Percentiles rank a stretch among this genome's conserved stretches.
phyloP scores from a whole-genome alignment of 2,329 filamentous ascomycete species.

The Xylaria sp. region DNA sequence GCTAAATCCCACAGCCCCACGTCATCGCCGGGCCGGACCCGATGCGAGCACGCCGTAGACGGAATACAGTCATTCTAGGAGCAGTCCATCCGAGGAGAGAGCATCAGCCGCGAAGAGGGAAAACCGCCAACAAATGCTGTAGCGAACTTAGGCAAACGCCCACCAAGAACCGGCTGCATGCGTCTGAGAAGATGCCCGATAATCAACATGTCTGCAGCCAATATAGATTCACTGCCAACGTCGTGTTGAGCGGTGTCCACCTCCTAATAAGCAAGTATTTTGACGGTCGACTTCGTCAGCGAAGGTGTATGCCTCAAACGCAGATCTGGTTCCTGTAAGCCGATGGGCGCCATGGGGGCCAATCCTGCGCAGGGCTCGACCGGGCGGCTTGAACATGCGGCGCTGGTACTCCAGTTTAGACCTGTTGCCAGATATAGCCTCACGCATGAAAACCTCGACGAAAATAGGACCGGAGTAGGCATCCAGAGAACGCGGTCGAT shows the following conservation, averaged over 20 bases:
- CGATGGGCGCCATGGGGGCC: neutral
- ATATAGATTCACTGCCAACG: neutral
- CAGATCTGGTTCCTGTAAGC: neutral
- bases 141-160: too few species aligned
- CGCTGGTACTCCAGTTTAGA: neutral
- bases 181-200: too few species aligned
- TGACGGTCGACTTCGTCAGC: neutral
- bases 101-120: too few species aligned
- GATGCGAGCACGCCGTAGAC: too few species aligned
- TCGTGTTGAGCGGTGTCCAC: neutral
- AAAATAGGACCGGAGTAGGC: neutral
- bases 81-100: too few species aligned
- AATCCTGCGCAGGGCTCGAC: neutral
- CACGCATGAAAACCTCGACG: neutral
- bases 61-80: too few species aligned
- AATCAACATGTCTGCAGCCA: too few species aligned
- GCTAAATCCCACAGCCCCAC: too few species aligned
- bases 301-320: neutral
- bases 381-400: neutral
- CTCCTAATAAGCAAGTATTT: neutral
- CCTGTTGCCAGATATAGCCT: neutral
- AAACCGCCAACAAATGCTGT: too few species aligned
- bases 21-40: too few species aligned
- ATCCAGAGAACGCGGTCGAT: neutral
- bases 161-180: too few species aligned